A percentile compares a stretch with the other conserved stretches of the same genome.
These are phyloP conservation scores for Hemileccinum rubropunctum DNA, from an alignment of 768 basidiomycete genomes.

Conservation along the genomic window DNA sequence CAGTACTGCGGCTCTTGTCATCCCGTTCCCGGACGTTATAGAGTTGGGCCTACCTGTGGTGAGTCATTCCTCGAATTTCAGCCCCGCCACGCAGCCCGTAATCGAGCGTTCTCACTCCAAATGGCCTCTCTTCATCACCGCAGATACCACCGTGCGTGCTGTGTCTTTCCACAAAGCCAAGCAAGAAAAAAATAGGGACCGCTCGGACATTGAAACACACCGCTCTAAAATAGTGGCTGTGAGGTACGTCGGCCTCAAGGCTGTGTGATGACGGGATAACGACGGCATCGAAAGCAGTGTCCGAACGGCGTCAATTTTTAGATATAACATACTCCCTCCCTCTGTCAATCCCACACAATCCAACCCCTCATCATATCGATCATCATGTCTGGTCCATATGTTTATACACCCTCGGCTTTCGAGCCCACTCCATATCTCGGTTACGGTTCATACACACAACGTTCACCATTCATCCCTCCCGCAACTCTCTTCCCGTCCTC, in stretches of 20 bases:
- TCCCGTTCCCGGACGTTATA: no score
- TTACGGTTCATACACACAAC: slow-evolving; percentile 31
- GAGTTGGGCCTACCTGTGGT: no score
- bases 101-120: background rate
- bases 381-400: slow-evolving; percentile 41
- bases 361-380: background rate
- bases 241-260: slow-evolving; percentile 10
- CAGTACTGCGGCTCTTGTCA: no score
- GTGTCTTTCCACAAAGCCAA: background rate
- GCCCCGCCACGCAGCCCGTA: no score
- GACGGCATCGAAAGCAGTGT: slow-evolving; percentile 13
- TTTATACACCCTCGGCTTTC: slow-evolving; percentile 40
- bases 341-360: background rate
- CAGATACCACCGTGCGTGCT: background rate
- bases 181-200: background rate
- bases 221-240: slow-evolving; percentile 14
- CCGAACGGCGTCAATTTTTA: slow-evolving; percentile 5
- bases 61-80: no score
- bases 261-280: slow-evolving; percentile 10
- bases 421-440: slow-evolving; percentile 35
- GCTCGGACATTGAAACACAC: slow-evolving; percentile 4
- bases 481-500: slow-evolving; percentile 37
- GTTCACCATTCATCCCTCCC: slow-evolving; percentile 45
- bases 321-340: slow-evolving; percentile 13
- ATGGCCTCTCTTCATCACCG: background rate